phyloP scores from a whole-genome alignment of 345 rosid species.

The Combretum micranthum region DNA sequence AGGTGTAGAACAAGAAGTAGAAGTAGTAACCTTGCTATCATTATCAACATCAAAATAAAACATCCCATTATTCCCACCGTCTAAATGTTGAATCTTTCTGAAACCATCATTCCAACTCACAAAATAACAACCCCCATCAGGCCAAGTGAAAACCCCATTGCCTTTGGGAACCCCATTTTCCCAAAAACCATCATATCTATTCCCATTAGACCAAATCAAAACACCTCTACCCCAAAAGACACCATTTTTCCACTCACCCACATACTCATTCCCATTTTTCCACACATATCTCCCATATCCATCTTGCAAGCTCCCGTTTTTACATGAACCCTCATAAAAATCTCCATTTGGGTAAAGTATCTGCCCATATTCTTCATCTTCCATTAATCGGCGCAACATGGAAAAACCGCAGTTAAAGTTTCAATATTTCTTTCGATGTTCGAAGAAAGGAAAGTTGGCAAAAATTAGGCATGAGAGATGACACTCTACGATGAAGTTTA shows the following conservation, averaged over 20 bases:
- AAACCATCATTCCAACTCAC: constrained; percentile 40
- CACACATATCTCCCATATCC: constrained; percentile 86
- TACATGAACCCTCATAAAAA: constrained; percentile 76
- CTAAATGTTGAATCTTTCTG: constrained; percentile 26
- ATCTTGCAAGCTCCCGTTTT: constrained; percentile 64
- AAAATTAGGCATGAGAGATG: too few relatives aligned
- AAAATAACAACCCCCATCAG: constrained; percentile 55
- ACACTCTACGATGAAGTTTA: too few relatives aligned
- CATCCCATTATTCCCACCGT: constrained; percentile 16
- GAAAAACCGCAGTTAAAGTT: too few relatives aligned
- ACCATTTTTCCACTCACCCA: constrained; percentile 86
- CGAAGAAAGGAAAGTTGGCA: too few relatives aligned
- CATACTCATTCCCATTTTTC: constrained; percentile 82
- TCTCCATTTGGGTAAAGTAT: constrained; percentile 89
- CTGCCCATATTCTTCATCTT: constrained; percentile 42
- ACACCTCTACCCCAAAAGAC: constrained; percentile 74
- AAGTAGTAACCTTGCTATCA: constrained; percentile 25
- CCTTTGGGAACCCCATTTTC: constrained; percentile 86
- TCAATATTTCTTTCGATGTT: too few relatives aligned
- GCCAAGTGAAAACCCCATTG: constrained; percentile 61
- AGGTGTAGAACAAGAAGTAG: constrained; percentile 17
- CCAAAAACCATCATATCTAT: constrained; percentile 81
- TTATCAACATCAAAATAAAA: constrained; percentile 29
- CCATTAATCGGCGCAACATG: too few relatives aligned
- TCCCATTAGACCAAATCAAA: constrained; percentile 74